phyloP scores from a whole-genome alignment of 2,329 filamentous ascomycete species.

The Aspergillus arachidicola region DNA sequence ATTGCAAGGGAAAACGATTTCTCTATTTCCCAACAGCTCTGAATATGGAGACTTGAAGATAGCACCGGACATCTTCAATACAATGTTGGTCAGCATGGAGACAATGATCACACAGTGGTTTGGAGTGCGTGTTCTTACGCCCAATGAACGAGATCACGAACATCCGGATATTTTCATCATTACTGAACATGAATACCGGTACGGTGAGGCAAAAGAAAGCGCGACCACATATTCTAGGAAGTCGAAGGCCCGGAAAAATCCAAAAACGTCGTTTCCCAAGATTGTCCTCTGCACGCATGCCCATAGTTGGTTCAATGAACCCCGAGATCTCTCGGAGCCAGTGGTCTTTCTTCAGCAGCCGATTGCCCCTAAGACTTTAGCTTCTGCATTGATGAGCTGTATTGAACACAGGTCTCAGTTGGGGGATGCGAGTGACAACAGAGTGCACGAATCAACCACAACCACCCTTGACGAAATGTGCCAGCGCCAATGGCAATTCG shows the following conservation, averaged over 20 bases:
- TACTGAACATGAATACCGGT: not conserved
- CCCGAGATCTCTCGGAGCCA: not conserved
- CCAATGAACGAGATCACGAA: not conserved
- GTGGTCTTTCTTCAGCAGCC: not conserved
- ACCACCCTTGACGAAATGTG: not conserved
- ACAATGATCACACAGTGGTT: not conserved
- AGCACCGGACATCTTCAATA: not conserved
- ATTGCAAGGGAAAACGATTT: not conserved
- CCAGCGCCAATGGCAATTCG: not conserved
- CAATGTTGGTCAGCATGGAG: not conserved
- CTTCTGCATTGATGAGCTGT: not conserved
- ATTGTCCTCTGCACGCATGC: not conserved
- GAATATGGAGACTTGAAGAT: not conserved
- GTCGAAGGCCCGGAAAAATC: not conserved
- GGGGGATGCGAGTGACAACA: too few species aligned
- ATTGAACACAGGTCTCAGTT: not conserved
- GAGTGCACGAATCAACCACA: not conserved
- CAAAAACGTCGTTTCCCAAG: not conserved
- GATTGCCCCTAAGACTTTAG: not conserved
- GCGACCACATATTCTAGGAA: not conserved
- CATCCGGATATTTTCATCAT: not conserved
- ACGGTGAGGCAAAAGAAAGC: not conserved
- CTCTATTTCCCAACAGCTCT: not conserved
- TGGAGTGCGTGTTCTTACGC: not conserved
- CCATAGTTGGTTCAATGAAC: not conserved